Evolutionary conservation across 805 yeast genomes (phyloP).

Genomic region (Hanseniaspora occidentalis): DNA sequence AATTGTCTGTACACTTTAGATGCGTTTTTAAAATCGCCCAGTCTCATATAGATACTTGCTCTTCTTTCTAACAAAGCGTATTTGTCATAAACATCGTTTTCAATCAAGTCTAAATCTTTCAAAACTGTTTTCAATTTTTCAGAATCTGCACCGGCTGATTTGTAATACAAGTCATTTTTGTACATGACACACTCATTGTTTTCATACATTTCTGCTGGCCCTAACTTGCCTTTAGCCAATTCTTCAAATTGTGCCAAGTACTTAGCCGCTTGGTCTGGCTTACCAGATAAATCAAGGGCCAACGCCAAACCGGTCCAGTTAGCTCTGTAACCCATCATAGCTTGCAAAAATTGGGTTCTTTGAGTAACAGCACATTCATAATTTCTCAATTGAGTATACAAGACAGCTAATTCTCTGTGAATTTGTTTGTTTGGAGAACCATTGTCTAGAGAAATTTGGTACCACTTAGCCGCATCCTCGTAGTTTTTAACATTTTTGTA

Average conservation of each 20-base stretch:
- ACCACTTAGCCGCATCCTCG: conserved; percentile 67
- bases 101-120: conserved; percentile 41
- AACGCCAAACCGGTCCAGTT: conserved; percentile 84
- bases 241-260: conserved; percentile 69
- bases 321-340: conserved; percentile 71
- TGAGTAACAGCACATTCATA: conserved; percentile 48
- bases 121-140: conserved; percentile 45
- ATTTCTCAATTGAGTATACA: conserved; percentile 74
- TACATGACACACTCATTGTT: conserved; percentile 71
- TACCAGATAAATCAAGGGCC: conserved; percentile 67
- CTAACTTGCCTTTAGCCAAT: conserved; percentile 52
- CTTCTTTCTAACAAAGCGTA: conserved; percentile 50
- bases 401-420: conserved; percentile 65
- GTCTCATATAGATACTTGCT: conserved; percentile 48
- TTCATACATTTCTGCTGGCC: conserved; percentile 58
- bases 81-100: conserved; percentile 43
- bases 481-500: conserved; percentile 60
- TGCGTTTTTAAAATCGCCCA: conserved; percentile 52
- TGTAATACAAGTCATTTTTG: conserved; percentile 53
- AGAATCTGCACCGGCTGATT: conserved; percentile 22
- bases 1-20: conserved; percentile 53
- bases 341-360: conserved; percentile 56
- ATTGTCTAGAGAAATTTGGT: conserved; percentile 57
- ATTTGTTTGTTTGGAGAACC: conserved; percentile 72
- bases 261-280: conserved; percentile 53